These are phyloP conservation scores for Saprolegnia diclina DNA, from an alignment of 352 stramenopile species.

Conservation along the genomic window DNA sequence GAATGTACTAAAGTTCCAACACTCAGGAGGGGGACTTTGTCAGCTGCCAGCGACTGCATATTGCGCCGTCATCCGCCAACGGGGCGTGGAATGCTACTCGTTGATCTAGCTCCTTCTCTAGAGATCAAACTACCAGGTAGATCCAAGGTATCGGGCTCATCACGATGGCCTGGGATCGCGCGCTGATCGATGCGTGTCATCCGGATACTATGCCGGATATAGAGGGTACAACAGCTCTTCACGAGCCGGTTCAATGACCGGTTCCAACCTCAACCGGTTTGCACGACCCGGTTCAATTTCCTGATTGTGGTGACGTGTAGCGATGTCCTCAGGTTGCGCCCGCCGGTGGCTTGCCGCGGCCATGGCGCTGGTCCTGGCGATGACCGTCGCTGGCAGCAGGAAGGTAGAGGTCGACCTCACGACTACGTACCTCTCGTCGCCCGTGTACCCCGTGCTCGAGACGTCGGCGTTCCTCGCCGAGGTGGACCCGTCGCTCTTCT, in stretches of 20 bases:
- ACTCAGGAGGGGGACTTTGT: no score
- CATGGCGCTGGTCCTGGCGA: not conserved
- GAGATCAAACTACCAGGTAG: not conserved
- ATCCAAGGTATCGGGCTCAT: no score
- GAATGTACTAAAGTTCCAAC: no score
- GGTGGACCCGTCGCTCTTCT: constrained; percentile 73
- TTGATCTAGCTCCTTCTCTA: not conserved
- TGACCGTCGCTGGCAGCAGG: not conserved
- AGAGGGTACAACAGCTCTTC: not conserved
- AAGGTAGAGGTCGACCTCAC: constrained; percentile 34
- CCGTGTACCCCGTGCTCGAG: constrained; percentile 34
- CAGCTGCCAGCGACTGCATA: no score
- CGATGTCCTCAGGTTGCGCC: not conserved
- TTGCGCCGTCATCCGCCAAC: no score
- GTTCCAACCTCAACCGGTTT: not conserved
- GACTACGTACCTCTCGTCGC: constrained; percentile 33
- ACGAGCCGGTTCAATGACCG: not conserved
- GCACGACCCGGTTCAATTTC: not conserved
- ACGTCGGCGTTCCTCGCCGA: constrained; percentile 73
- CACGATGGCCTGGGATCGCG: not conserved
- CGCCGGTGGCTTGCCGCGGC: not conserved
- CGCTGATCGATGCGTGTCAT: no score
- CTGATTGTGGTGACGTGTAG: constrained; percentile 15
- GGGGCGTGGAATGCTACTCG: no score
- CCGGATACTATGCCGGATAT: no score